Evolutionary conservation across 2,329 filamentous ascomycete genomes (phyloP).

Genomic region (Pezicula rhizophila): DNA sequence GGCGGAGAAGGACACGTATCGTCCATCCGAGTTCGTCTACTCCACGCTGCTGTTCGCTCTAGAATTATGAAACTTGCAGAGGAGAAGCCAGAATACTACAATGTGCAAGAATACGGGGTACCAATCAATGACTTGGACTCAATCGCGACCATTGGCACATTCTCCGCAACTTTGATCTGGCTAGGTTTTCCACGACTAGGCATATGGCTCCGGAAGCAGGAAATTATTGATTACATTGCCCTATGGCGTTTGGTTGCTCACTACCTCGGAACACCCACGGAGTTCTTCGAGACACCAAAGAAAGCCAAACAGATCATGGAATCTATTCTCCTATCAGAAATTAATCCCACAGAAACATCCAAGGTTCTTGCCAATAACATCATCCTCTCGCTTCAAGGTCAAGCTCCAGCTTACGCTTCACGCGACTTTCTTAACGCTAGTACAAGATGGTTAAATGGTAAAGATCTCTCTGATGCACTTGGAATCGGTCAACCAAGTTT

Average conservation of each 20-base stretch:
- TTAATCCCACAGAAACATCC: slow-evolving; percentile 57
- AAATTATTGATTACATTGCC: slow-evolving; percentile 65
- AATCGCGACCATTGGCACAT: slow-evolving; percentile 65
- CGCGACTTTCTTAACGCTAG: slow-evolving; percentile 62
- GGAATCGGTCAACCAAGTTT: slow-evolving; percentile 24
- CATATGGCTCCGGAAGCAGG: slow-evolving; percentile 54
- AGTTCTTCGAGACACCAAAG: slow-evolving; percentile 48
- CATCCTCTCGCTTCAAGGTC: slow-evolving; percentile 59
- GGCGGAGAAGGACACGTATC: slow-evolving; percentile 60
- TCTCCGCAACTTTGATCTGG: slow-evolving; percentile 63
- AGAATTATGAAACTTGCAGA: slow-evolving; percentile 55
- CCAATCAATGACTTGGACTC: slow-evolving; percentile 73
- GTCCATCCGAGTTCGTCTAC: slow-evolving; percentile 60
- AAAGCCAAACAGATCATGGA: slow-evolving; percentile 61
- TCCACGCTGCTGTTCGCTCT: slow-evolving; percentile 62
- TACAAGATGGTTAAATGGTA: slow-evolving; percentile 65
- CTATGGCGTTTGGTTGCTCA: slow-evolving; percentile 72
- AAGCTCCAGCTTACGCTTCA: slow-evolving; percentile 60
- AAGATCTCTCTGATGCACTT: slow-evolving; percentile 52
- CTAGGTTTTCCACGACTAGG: slow-evolving; percentile 67
- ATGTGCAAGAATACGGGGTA: slow-evolving; percentile 50
- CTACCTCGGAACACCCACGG: slow-evolving; percentile 62
- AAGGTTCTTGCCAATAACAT: slow-evolving; percentile 68
- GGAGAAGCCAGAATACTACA: slow-evolving; percentile 56
- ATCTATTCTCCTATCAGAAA: slow-evolving; percentile 57